Evolutionary conservation across 805 yeast species (phyloP), one percentile per base, ranked within the genome.

Genomic region (Hanseniaspora clermontiae): DNA sequence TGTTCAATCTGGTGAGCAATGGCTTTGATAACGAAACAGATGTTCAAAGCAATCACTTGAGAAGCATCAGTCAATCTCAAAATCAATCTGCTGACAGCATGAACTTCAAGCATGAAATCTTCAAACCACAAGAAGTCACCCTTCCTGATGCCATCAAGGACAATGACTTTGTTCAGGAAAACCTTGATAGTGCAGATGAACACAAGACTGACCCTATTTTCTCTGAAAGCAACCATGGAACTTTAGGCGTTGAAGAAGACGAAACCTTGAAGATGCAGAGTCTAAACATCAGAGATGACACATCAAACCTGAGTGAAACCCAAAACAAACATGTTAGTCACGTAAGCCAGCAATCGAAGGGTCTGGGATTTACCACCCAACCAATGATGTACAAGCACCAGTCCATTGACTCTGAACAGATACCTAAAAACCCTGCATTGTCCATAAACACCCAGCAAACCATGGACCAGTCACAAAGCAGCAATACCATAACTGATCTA

Each of bases 1-100:
- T 93, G 55, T 93, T 93, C 68, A 61, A 65, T 29, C 68, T 1
- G 63, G 63, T 48, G 77, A 74, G 56, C 64, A 66, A 49, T 67
- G 64, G 56, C 51, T 61, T 49, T 36, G 59, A 57, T 38, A 19
- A 15, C 7, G 56, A 57, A n/a, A 47, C 34, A 9, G 40, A 31
- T 9, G 31, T 37, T 1, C 43, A 54, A 27, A 36, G 38, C 10
- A 40, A 42, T 12, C 51, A 54, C 34, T 42, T 54, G 19, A 55
- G 52, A 49, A 49, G 55, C 15, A 45, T 42, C 31, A 53, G 57
- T 46, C 51, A 53, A 27, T 20, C 32, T n/a, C 36, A 24, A 14
- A 20, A 43, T 10, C 31, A 37, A 5, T 34, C 45, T 20, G 24
- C 17, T 14, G 36, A 43, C n/a, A 37, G 49, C 17, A 45, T 42